Base-by-base conservation (phyloP, 2,329 filamentous ascomycete genomes). In the Calonectria montana region DNA sequence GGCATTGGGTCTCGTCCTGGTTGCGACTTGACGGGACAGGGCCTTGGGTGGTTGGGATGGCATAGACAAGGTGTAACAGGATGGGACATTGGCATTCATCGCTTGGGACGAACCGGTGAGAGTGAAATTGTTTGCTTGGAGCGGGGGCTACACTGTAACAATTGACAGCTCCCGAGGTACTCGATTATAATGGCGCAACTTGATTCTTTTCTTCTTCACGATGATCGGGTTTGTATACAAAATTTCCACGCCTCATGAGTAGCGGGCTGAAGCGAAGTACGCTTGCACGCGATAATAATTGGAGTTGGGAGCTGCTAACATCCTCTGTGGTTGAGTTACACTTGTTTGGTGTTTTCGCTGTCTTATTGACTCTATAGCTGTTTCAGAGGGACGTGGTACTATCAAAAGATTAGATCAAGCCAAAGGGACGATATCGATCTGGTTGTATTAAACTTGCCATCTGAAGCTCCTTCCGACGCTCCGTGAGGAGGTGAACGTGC, bases 401-500 rank as follows among this genome's bases (percentile, higher is more conserved):
- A 45, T 15, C 4, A 63, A 31, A 12, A 39, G 39, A 45, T 66
- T 55, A 67, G 18, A n/a, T 13, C 48, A 10, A 39, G n/a, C 4
- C 10, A 16, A 13, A 13, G 25, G 29, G 16, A 47, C 12, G 15
- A 31, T 16, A 31, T 41, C 18, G 16, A 23, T 43, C 48, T 12
- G 43, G 18, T 13, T 29, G 12, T 50, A 29, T 39, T 27, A 31
- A 10, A 73, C 81, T 72, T 74, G 84, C 83, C 78, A 83, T 78
- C 69, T 80, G 76, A 18, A 82, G 67, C 21, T 77, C 75, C 70
- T 83, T 81, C 4, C 77, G 76, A 48, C 78, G 79, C 27, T 75
- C 75, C 62, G 76, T 76, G 35, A 84, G 64, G 37, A 82, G 78
- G 61, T 81, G 78, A 18, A 84, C 76, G 65, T 84, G 81, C n/a